A percentile compares a stretch with the other conserved stretches of the same genome.
Conservation (phyloP, 805 yeast genomes). For the Metschnikowia corniflorae region DNA sequence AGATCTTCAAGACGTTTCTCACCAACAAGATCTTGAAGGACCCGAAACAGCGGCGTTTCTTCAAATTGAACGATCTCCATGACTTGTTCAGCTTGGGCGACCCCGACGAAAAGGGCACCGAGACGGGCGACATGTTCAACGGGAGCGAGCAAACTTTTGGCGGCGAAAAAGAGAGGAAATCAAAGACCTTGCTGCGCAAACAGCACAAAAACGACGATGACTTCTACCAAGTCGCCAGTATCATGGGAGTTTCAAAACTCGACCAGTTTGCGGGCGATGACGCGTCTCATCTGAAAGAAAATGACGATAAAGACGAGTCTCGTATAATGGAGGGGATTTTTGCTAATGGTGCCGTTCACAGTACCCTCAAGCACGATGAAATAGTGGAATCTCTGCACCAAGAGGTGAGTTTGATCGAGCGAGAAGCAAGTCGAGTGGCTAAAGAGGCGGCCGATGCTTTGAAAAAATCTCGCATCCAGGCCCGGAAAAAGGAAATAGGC, state of each 20-base stretch:
- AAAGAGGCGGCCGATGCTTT: constrained; percentile 53
- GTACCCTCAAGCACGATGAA: constrained; percentile 75
- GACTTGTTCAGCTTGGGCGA: constrained; percentile 86
- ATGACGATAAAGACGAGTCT: constrained; percentile 40
- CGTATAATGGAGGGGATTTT: constrained; percentile 74
- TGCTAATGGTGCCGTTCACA: constrained; percentile 62
- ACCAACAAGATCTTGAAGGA: constrained; percentile 93
- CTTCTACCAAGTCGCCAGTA: constrained; percentile 56
- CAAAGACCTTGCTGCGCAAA: constrained; percentile 24
- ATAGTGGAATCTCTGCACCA: constrained; percentile 56
- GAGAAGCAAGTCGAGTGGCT: constrained; percentile 61
- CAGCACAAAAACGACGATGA: constrained; percentile 57
- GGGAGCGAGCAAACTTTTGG: constrained; percentile 41
- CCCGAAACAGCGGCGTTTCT: constrained; percentile 90
- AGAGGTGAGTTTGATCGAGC: constrained; percentile 52
- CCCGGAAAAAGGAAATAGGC: constrained; percentile 53
- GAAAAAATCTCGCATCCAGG: constrained; percentile 53
- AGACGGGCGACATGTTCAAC: constrained; percentile 61
- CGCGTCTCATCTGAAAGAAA: constrained; percentile 29
- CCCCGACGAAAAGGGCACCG: constrained; percentile 61
- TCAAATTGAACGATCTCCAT: constrained; percentile 87
- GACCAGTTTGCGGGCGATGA: constrained; percentile 58
- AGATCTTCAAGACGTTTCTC: constrained; percentile 89
- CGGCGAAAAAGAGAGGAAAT: constrained; percentile 32
- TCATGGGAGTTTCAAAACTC: constrained; percentile 71